Percentiles rank a stretch among this genome's conserved stretches.
Conservation (phyloP, 306 rosid species). For the Lathyrus tuberosus region DNA sequence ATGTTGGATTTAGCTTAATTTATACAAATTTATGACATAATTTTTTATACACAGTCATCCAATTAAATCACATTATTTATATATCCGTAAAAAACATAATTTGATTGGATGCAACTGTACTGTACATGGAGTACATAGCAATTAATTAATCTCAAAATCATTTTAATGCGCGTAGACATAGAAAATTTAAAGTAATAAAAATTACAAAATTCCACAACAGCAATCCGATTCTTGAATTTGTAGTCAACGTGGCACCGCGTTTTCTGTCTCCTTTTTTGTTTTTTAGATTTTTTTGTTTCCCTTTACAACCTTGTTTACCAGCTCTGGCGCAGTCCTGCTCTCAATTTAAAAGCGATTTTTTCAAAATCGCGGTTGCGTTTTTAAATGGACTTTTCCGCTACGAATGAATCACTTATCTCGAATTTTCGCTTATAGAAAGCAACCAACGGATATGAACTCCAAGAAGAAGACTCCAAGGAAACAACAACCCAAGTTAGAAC, state of each 20-base stretch:
- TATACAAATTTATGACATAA: no score
- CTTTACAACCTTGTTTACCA: not conserved
- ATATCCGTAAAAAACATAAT: no score
- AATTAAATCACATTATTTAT: no score
- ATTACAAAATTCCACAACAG: not conserved
- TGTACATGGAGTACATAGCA: no score
- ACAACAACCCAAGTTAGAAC: constrained; percentile 78
- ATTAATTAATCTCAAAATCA: no score
- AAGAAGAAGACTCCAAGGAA: constrained; percentile 43
- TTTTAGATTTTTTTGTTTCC: not conserved
- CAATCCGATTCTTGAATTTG: not conserved
- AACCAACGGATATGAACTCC: constrained; percentile 50
- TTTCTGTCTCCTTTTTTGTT: not conserved
- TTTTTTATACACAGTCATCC: no score
- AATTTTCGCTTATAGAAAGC: constrained; percentile 51
- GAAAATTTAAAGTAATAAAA: not conserved
- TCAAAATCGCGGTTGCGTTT: not conserved
- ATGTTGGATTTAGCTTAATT: no score
- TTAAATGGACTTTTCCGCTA: constrained; percentile 63
- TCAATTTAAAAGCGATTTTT: not conserved
- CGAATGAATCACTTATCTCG: constrained; percentile 69
- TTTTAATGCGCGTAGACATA: not conserved
- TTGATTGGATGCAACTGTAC: no score
- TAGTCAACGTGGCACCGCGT: constrained; percentile 29
- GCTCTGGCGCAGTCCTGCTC: not conserved